A percentile compares a stretch with the other conserved stretches of the same genome.
phyloP scores from a whole-genome alignment of 2,329 filamentous ascomycete genomes.

The Colletotrichum tropicicola region DNA sequence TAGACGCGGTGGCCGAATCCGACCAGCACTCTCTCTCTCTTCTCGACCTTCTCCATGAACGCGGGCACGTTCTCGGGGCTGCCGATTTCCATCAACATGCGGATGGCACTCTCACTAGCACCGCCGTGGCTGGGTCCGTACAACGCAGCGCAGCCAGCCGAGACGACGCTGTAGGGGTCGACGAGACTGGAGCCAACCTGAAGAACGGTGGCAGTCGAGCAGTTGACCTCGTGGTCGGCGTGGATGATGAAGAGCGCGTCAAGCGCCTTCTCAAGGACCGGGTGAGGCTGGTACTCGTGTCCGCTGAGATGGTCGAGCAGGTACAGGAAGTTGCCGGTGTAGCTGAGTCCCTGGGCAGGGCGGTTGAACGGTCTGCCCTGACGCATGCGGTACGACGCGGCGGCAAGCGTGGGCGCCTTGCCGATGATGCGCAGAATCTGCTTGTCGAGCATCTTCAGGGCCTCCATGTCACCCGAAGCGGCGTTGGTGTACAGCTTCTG shows the following conservation, averaged over 20 bases:
- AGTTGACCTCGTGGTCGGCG: slow-evolving; percentile 68
- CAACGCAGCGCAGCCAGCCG: slow-evolving; percentile 60
- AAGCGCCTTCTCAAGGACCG: slow-evolving; percentile 58
- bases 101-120: slow-evolving; percentile 66
- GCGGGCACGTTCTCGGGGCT: slow-evolving; percentile 58
- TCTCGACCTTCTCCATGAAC: slow-evolving; percentile 60
- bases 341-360: slow-evolving; percentile 55
- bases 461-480: slow-evolving; percentile 48
- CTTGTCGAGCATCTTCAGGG: slow-evolving; percentile 56
- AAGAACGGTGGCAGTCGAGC: slow-evolving; percentile 63
- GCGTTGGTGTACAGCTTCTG: slow-evolving; percentile 59
- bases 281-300: slow-evolving; percentile 56
- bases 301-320: slow-evolving; percentile 61
- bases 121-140: slow-evolving; percentile 68
- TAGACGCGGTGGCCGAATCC: slow-evolving; percentile 66
- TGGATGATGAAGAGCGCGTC: slow-evolving; percentile 65
- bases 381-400: slow-evolving; percentile 61
- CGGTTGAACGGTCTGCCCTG: slow-evolving; percentile 60
- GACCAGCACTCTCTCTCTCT: slow-evolving; percentile 59
- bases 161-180: slow-evolving; percentile 63
- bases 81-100: slow-evolving; percentile 61
- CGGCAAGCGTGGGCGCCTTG: slow-evolving; percentile 59
- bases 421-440: slow-evolving; percentile 62
- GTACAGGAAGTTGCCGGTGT: slow-evolving; percentile 64
- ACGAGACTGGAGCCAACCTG: slow-evolving; percentile 65